Evolutionary conservation across 768 basidiomycete species (phyloP).

Genomic region (Serendipita sp.): DNA sequence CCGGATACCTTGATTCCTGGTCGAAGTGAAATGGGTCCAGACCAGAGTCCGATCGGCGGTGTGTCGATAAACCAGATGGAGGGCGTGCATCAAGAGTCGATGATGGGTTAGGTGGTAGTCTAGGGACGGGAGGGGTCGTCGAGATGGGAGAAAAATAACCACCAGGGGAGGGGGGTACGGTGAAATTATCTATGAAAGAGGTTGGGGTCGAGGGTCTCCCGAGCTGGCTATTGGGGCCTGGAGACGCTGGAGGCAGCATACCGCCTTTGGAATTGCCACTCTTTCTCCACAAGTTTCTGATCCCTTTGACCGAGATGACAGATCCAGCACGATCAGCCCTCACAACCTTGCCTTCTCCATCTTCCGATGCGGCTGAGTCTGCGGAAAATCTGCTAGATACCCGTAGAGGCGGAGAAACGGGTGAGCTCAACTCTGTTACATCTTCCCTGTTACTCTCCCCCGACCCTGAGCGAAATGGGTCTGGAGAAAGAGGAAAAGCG

Average conservation of each 20-base stretch:
- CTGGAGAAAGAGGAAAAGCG: constrained; percentile 68
- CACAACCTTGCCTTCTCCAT: constrained; percentile 9
- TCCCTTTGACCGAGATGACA: constrained; percentile 54
- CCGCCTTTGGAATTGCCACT: constrained; percentile 33
- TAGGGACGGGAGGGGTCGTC: background rate
- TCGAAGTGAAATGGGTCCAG: constrained; percentile 47
- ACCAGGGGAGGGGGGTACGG: background rate
- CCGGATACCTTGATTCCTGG: constrained; percentile 55
- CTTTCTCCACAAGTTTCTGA: constrained; percentile 67
- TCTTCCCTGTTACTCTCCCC: background rate
- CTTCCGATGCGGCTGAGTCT: constrained; percentile 38
- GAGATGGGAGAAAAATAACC: background rate
- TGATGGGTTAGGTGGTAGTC: constrained; percentile 6
- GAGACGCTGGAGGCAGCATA: constrained; percentile 16
- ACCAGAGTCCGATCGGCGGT: constrained; percentile 22
- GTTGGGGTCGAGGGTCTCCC: background rate
- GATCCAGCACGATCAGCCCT: constrained; percentile 22
- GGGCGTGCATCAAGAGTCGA: constrained; percentile 8
- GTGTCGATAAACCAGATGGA: constrained; percentile 21
- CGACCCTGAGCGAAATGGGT: constrained; percentile 42
- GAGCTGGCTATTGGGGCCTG: constrained; percentile 12
- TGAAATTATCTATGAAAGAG: background rate
- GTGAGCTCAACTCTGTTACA: background rate
- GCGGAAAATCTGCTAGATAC: constrained; percentile 56
- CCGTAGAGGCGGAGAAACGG: constrained; percentile 20